Evolutionary conservation across 345 rosid genomes (phyloP).

Genomic region (Eucalyptus sp.): DNA sequence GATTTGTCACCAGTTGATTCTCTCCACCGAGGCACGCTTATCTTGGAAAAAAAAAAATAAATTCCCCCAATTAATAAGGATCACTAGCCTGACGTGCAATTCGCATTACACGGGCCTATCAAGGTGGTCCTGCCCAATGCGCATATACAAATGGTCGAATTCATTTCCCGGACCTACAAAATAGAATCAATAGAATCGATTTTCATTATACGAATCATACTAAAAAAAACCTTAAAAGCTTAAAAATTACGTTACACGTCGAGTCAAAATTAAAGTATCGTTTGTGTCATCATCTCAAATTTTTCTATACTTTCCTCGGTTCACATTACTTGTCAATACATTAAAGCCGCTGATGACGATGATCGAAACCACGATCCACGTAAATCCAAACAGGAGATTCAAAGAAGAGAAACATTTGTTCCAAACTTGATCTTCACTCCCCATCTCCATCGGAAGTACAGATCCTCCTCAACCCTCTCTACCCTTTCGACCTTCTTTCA

Average conservation of each 20-base stretch:
- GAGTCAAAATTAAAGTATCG: too few species aligned
- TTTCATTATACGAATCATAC: too few species aligned
- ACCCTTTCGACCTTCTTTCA: not conserved
- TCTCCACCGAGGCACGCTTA: not conserved
- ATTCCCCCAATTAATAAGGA: not conserved
- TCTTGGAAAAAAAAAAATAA: not conserved
- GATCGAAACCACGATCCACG: not conserved
- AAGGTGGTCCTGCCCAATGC: not conserved
- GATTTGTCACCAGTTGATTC: not conserved
- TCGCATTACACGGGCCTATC: not conserved
- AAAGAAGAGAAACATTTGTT: not conserved
- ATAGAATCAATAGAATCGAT: too few species aligned
- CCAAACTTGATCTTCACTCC: not conserved
- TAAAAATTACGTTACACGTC: rapidly evolving
- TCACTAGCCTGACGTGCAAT: not conserved
- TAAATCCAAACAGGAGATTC: not conserved
- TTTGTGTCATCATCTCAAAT: rapidly evolving
- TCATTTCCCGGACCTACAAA: not conserved
- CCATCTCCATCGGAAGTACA: not conserved
- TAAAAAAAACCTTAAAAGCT: too few species aligned
- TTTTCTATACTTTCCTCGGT: not conserved
- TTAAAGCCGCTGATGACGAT: not conserved
- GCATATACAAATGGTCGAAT: not conserved
- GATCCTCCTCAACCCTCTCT: not conserved
- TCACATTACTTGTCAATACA: rapidly evolving